A percentile compares a stretch with the other conserved stretches of the same genome.
These are phyloP conservation scores for Mycena floridula DNA, from an alignment of 768 basidiomycete genomes.

Conservation along the genomic window DNA sequence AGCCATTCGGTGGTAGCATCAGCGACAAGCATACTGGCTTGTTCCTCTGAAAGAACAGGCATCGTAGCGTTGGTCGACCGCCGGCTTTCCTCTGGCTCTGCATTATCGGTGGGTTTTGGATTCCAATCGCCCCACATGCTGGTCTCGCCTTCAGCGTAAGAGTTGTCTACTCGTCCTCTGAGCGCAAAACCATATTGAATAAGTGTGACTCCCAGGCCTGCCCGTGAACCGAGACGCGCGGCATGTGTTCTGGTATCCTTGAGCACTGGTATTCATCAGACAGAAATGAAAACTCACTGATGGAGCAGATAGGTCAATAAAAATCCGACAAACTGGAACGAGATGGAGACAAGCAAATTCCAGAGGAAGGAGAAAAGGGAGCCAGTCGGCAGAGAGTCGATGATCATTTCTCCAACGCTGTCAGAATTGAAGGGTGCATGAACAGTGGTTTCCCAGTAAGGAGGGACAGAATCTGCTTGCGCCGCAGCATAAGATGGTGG, in stretches of 20 bases:
- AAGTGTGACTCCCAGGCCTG: conserved; percentile 91
- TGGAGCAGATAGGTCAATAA: conserved; percentile 90
- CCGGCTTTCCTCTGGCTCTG: conserved; percentile 21
- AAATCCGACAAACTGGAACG: conserved; percentile 97
- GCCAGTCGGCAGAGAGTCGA: conserved; percentile 83
- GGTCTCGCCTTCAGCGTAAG: conserved; percentile 17
- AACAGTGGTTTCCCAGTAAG: conserved; percentile 97
- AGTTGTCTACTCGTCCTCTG: conserved; percentile 47
- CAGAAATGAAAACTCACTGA: too few relatives aligned
- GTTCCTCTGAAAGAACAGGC: conserved; percentile 26
- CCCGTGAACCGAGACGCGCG: conserved; percentile 87
- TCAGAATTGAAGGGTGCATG: conserved; percentile 75
- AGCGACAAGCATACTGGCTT: conserved; percentile 34
- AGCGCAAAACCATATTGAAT: conserved; percentile 92
- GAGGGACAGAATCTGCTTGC: conserved; percentile 91
- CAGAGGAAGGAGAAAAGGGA: conserved; percentile 83
- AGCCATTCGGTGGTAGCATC: conserved; percentile 89
- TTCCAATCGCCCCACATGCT: conserved; percentile 19
- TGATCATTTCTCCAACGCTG: conserved; percentile 71
- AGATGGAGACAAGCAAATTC: conserved; percentile 89
- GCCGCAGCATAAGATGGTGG: conserved; percentile 93
- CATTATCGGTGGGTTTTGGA: conserved; percentile 36
- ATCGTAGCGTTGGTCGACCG: conserved; percentile 13
- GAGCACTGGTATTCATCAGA: too few relatives aligned
- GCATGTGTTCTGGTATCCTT: conserved; percentile 92